Evolutionary conservation across 495 filamentous ascomycete species (phyloP).

Genomic region (Tuber microsphaerosporum): DNA sequence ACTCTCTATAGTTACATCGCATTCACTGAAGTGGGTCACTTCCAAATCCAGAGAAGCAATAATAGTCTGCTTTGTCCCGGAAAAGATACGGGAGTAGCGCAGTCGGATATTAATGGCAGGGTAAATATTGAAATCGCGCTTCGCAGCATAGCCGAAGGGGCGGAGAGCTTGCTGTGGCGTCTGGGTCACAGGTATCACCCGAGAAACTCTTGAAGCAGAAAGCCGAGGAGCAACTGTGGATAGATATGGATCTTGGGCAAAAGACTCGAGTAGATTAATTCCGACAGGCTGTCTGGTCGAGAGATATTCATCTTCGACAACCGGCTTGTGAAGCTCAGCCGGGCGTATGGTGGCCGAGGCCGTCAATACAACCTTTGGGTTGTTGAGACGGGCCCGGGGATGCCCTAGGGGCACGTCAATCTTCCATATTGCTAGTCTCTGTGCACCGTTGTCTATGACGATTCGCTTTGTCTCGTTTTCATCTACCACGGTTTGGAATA

Average conservation of each 20-base stretch:
- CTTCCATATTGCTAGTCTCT: slow-evolving; percentile 74
- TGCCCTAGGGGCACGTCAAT: slow-evolving; percentile 66
- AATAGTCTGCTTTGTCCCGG: slow-evolving; percentile 57
- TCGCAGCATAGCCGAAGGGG: slow-evolving; percentile 55
- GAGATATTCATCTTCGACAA: slow-evolving; percentile 63
- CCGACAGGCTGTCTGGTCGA: slow-evolving; percentile 66
- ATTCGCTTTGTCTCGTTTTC: slow-evolving; percentile 38
- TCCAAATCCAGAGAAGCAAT: slow-evolving; percentile 82
- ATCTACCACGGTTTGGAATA: slow-evolving; percentile 46
- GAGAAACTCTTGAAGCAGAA: slow-evolving; percentile 69
- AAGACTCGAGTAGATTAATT: slow-evolving; percentile 72
- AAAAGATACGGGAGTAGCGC: slow-evolving; percentile 66
- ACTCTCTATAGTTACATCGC: slow-evolving; percentile 60
- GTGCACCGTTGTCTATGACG: slow-evolving; percentile 50
- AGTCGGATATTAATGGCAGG: slow-evolving; percentile 79
- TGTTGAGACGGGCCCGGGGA: slow-evolving; percentile 70
- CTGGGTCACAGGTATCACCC: slow-evolving; percentile 62
- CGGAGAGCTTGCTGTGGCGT: slow-evolving; percentile 54
- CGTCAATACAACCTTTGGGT: slow-evolving; percentile 67
- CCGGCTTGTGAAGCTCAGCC: slow-evolving; percentile 48
- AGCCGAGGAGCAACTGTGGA: slow-evolving; percentile 62
- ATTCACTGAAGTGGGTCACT: slow-evolving; percentile 72
- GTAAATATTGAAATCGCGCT: slow-evolving; percentile 62
- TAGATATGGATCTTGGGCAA: slow-evolving; percentile 62
- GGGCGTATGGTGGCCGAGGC: slow-evolving; percentile 63